These are phyloP conservation scores for Phytophthora aleatoria DNA, from an alignment of 352 stramenopile species.

Conservation along the genomic window DNA sequence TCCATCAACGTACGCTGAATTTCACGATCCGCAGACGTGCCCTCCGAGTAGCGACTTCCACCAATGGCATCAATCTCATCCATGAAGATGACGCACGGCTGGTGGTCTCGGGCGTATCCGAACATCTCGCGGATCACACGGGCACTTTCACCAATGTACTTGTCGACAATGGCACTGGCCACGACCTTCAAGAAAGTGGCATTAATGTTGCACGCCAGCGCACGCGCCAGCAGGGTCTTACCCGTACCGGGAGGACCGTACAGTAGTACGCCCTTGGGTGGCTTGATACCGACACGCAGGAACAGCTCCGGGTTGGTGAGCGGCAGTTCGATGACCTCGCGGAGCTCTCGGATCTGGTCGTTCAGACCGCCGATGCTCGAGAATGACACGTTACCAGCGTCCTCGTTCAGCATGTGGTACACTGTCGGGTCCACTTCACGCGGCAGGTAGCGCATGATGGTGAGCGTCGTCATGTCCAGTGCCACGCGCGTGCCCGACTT, in stretches of 20 bases:
- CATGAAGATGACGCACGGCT: conserved; percentile 99
- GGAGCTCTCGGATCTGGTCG: conserved; percentile 98
- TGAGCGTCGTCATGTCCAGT: conserved; percentile 99
- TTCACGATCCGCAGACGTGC: conserved; percentile 96
- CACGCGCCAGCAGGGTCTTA: conserved; percentile 98
- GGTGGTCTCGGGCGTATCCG: conserved; percentile 95
- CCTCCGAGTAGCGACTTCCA: conserved; percentile 97
- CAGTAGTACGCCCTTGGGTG: conserved; percentile 97
- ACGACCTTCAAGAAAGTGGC: conserved; percentile 99
- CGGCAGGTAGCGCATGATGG: conserved; percentile 99
- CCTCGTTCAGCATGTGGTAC: conserved; percentile 99
- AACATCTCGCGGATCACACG: conserved; percentile 99
- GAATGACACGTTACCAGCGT: conserved; percentile 97
- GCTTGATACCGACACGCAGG: conserved; percentile 98
- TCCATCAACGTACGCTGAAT: conserved; percentile 99
- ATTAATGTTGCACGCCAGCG: conserved; percentile 98
- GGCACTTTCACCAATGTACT: conserved; percentile 99
- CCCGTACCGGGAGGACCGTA: conserved; percentile 99
- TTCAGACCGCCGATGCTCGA: conserved; percentile 98
- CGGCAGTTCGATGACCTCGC: conserved; percentile 98
- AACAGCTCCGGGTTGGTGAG: conserved; percentile 99
- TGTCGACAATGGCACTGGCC: conserved; percentile 99
- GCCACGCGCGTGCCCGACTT: conserved; percentile 97
- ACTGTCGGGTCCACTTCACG: conserved; percentile 99
- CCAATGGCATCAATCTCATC: conserved; percentile 99